Base-by-base conservation (phyloP, 2,329 filamentous ascomycete species). In the Biscogniauxia mediterranea region DNA sequence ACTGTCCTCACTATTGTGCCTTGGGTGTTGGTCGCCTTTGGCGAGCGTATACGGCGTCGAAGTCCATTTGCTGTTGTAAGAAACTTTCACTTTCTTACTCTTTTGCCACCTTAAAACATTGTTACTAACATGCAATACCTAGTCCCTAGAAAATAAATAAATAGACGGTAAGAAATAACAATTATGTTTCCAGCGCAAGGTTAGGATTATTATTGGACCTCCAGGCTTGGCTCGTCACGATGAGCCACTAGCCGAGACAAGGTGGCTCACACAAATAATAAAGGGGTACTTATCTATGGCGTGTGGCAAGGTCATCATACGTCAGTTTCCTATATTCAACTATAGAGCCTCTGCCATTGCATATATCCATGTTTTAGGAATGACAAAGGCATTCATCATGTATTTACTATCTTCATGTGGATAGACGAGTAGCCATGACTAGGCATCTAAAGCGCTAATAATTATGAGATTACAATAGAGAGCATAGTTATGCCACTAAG, bases 1-100 rank as follows among this genome's bases (percentile, higher is more conserved):
- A 76, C 78, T 1, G 74, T 83, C 1, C 74, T 97, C 64, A 93
- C 91, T 0, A 73, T 90, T 1, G 92, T 96, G n/a, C 94, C 93
- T 0, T 97, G 92, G 91, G 87, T 93, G 0, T 74, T 97, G 56
- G 84, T 93, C 0, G 85, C 95, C 32, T 95, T 86, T 67, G 94
- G 93, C 0, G 86, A 89, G 38, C 84, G 72, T 65, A 96, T 97
- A 64, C 81, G 93, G 26, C 83, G 84, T 11, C 84, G 88, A 72
- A 95, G 91, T 72, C 89, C 86, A 68, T 90, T 97, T 76, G 92
- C 92, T 4, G 83, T 81, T 72, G 85, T 83, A 74, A 77, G 79
- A 57, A 3, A 21, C 9, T 15, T 54, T 8, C 13, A 23, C 19
- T 20, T 15, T 17, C 26, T 23, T 46, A 46, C 15, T n/a, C 15